These are phyloP conservation scores for Panicum miliaceum DNA, from an alignment of 176 grass and related monocot genomes.

Conservation along the genomic window DNA sequence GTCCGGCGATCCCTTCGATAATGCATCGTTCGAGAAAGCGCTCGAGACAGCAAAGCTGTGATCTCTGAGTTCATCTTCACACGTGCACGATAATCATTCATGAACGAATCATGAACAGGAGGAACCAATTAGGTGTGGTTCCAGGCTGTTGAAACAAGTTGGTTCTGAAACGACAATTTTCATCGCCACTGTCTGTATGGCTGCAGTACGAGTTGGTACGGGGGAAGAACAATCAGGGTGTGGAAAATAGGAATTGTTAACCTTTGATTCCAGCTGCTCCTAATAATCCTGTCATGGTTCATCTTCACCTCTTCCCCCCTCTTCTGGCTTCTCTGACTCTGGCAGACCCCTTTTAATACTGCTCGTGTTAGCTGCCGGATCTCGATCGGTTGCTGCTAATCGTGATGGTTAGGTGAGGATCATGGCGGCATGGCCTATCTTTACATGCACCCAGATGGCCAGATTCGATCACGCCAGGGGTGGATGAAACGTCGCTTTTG, in stretches of 20 bases:
- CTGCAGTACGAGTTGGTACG: neutral
- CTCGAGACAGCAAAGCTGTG: neutral
- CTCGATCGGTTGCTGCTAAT: neutral
- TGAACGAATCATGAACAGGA: neutral
- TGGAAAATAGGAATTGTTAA: neutral
- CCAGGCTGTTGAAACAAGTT: conserved; percentile 25
- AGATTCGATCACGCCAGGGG: conserved; percentile 17
- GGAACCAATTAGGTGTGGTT: neutral
- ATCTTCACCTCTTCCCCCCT: neutral
- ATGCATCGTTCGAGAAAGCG: neutral
- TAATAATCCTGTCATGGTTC: neutral
- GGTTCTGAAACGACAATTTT: neutral
- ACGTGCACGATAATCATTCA: neutral
- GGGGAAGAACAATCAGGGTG: neutral
- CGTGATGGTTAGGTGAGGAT: conserved; percentile 3
- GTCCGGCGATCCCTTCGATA: too few species aligned
- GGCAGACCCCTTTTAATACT: neutral
- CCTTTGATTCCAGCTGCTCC: neutral
- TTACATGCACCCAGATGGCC: conserved; percentile 11
- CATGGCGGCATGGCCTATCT: neutral
- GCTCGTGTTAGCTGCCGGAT: neutral
- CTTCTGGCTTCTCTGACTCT: neutral
- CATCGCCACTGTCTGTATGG: neutral
- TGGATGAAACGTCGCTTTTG: conserved; percentile 25
- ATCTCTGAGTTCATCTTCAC: neutral